These are phyloP conservation scores for Mucuna pruriens DNA, from an alignment of 306 rosid genomes.

Conservation along the genomic window DNA sequence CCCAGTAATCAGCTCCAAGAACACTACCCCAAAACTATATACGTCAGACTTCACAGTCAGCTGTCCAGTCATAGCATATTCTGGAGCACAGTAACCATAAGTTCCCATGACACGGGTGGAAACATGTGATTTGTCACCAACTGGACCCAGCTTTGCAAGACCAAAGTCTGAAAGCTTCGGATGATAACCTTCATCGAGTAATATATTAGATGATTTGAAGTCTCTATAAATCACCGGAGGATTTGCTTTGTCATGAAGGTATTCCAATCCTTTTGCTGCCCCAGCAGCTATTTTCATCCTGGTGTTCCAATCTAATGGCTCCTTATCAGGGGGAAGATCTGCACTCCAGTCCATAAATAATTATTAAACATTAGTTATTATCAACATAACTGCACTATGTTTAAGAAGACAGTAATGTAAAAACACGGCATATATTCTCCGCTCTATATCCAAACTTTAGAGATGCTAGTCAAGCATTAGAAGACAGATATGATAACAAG, in stretches of 20 bases:
- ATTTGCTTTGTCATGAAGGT: slow-evolving; percentile 91
- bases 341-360: slow-evolving; percentile 36
- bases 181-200: slow-evolving; percentile 86
- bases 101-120: slow-evolving; percentile 99
- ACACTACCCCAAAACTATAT: slow-evolving; percentile 54
- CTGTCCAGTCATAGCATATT: slow-evolving; percentile 96
- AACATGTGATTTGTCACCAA: slow-evolving; percentile 94
- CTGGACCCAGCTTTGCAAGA: slow-evolving; percentile 97
- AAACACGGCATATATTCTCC: slow-evolving; percentile 22
- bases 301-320: slow-evolving; percentile 90
- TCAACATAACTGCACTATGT: neutral
- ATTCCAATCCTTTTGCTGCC: slow-evolving; percentile 93
- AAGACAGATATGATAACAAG: slow-evolving; percentile 23
- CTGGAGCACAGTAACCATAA: slow-evolving; percentile 97
- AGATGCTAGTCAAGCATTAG: slow-evolving; percentile 11
- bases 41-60: slow-evolving; percentile 93
- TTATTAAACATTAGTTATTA: neutral
- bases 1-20: slow-evolving; percentile 93
- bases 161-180: slow-evolving; percentile 98
- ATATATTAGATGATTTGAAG: slow-evolving; percentile 92
- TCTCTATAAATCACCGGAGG: slow-evolving; percentile 96
- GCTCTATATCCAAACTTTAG: slow-evolving; percentile 18
- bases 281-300: slow-evolving; percentile 97
- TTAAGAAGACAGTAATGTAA: neutral
- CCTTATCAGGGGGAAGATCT: slow-evolving; percentile 86